Evolutionary conservation across 495 filamentous ascomycete genomes (phyloP).

Genomic region (Penicillium atrosanguineum): DNA sequence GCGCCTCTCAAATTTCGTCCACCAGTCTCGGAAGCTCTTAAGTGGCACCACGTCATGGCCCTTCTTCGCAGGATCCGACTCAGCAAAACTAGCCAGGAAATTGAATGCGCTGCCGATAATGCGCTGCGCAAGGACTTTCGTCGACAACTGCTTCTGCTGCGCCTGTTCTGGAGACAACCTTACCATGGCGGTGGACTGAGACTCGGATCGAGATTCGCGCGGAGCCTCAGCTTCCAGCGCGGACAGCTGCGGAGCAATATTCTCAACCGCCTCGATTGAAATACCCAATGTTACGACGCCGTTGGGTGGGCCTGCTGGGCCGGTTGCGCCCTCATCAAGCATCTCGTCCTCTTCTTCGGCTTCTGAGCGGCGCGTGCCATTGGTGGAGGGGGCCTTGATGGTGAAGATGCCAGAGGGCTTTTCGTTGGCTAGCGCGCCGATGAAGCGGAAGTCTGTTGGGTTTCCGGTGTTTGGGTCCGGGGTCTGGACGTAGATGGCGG

Average conservation of each 20-base stretch:
- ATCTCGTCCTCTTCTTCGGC: slow-evolving; percentile 40
- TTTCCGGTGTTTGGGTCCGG: slow-evolving; percentile 38
- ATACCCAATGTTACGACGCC: slow-evolving; percentile 71
- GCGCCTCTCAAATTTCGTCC: slow-evolving; percentile 90
- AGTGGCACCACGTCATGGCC: slow-evolving; percentile 84
- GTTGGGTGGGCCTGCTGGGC: slow-evolving; percentile 8
- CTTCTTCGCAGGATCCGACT: slow-evolving; percentile 37
- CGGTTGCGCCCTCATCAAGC: slow-evolving; percentile 39
- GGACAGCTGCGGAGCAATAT: slow-evolving; percentile 66
- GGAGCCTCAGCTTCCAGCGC: slow-evolving; percentile 45
- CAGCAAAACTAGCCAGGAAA: slow-evolving; percentile 85
- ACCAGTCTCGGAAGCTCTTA: slow-evolving; percentile 93
- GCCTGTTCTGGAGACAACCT: slow-evolving; percentile 20
- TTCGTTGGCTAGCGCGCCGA: slow-evolving; percentile 83
- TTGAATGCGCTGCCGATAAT: slow-evolving; percentile 98
- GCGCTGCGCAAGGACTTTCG: slow-evolving; percentile 78
- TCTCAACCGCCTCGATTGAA: slow-evolving; percentile 71
- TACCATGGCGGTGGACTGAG: slow-evolving; percentile 32
- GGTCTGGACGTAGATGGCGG: slow-evolving; percentile 82
- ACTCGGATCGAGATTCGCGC: slow-evolving; percentile 21
- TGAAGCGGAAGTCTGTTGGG: slow-evolving; percentile 64
- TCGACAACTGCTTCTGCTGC: slow-evolving; percentile 47
- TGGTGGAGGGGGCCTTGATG: slow-evolving; percentile 35
- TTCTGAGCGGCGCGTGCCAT: slow-evolving; percentile 22
- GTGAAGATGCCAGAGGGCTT: slow-evolving; percentile 90